Percentiles rank a stretch among this genome's conserved stretches.
Conservation (phyloP, 78 protist genomes). For the Monosiga brevicollis region DNA sequence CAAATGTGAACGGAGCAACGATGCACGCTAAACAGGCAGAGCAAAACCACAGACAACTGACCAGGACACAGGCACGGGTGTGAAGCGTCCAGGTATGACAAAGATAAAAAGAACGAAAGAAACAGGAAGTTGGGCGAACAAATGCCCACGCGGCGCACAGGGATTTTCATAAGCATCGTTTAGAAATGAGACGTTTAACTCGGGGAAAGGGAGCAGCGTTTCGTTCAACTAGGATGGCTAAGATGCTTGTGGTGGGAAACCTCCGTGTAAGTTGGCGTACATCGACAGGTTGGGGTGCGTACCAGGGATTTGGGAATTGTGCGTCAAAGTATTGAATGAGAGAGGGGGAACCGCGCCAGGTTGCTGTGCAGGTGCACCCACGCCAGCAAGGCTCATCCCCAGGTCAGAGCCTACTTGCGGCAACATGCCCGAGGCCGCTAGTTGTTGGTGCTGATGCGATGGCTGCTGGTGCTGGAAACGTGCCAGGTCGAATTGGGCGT, state of each 20-base stretch:
- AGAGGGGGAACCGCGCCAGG: background rate
- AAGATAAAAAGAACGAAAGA: background rate
- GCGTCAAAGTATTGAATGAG: background rate
- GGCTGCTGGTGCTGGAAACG: background rate
- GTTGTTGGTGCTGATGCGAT: background rate
- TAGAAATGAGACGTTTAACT: background rate
- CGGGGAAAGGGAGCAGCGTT: background rate
- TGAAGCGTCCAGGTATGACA: background rate
- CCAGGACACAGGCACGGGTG: background rate
- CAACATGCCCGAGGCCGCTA: background rate
- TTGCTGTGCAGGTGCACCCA: background rate
- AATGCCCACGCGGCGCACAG: background rate
- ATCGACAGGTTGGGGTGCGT: background rate
- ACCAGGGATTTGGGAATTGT: background rate
- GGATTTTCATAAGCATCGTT: background rate
- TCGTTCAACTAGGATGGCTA: background rate
- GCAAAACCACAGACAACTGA: background rate
- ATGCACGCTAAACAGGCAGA: background rate
- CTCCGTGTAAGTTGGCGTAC: background rate
- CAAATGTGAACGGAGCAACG: background rate
- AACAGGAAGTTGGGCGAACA: background rate
- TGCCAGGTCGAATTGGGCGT: background rate
- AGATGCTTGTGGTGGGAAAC: background rate
- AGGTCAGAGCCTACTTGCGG: too few species aligned
- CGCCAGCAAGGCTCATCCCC: too few species aligned